Conservation (phyloP, 495 filamentous ascomycete genomes). For the Penicillium simplicissimum region DNA sequence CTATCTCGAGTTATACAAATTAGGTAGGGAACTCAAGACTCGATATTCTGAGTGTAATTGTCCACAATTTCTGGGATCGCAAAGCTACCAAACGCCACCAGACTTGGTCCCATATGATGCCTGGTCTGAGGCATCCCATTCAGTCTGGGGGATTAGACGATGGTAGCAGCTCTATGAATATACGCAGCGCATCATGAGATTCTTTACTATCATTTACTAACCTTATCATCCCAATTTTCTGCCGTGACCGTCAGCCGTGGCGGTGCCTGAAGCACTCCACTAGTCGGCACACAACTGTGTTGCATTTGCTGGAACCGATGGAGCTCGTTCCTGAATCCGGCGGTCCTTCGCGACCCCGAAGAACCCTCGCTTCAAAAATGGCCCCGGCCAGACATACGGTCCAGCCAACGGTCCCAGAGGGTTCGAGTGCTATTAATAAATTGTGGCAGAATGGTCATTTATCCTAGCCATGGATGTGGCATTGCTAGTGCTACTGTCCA, state of each 20-base stretch:
- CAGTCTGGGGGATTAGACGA: too few relatives aligned
- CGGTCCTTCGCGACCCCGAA: not conserved
- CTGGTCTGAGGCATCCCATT: too few relatives aligned
- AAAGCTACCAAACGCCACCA: too few relatives aligned
- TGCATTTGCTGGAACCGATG: conserved; percentile 8
- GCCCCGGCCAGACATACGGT: conserved; percentile 6
- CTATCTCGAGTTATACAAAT: too few relatives aligned
- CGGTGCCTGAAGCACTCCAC: conserved; percentile 3
- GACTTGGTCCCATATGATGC: too few relatives aligned
- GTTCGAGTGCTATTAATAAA: conserved; percentile 1
- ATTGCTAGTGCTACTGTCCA: not conserved
- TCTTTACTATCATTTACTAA: not conserved
- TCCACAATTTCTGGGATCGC: too few relatives aligned
- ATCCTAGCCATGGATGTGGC: not conserved
- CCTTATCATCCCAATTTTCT: not conserved
- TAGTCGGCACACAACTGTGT: not conserved
- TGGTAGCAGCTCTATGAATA: too few relatives aligned
- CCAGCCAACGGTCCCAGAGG: not conserved
- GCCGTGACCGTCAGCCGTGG: not conserved
- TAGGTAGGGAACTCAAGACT: too few relatives aligned
- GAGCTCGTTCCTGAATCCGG: conserved; percentile 5
- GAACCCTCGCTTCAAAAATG: not conserved
- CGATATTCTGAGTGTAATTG: too few relatives aligned
- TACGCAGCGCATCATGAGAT: too few relatives aligned
- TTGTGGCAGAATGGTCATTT: not conserved